phyloP scores from a whole-genome alignment of 768 basidiomycete species.

The Ramaria rubella region DNA sequence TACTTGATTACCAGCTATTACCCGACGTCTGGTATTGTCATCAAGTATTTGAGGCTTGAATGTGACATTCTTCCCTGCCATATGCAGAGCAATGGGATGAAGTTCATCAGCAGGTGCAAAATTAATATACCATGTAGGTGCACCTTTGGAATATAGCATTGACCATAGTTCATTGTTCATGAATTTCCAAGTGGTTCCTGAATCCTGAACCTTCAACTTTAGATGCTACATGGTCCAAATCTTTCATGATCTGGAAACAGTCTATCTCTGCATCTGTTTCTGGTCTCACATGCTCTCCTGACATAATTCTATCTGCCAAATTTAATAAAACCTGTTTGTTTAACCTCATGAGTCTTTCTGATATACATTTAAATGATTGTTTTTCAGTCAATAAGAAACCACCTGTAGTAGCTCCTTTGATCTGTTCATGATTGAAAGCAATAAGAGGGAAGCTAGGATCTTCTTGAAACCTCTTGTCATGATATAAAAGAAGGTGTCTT shows the following conservation, averaged over 20 bases:
- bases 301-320: constrained; percentile 31
- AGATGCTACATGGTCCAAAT: constrained; percentile 5
- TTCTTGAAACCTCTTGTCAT: constrained; percentile 35
- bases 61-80: constrained; percentile 19
- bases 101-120: constrained; percentile 26
- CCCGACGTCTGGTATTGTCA: background rate
- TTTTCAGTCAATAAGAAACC: constrained; percentile 26
- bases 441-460: too few relatives aligned
- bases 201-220: too few relatives aligned
- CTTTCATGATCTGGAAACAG: background rate
- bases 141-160: too few relatives aligned
- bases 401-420: constrained; percentile 22
- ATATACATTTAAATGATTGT: constrained; percentile 18
- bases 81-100: constrained; percentile 32
- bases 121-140: constrained; percentile 23
- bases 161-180: too few relatives aligned
- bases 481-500: constrained; percentile 28
- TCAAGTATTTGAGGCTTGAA: constrained; percentile 15
- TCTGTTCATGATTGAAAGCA: constrained; percentile 37
- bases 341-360: constrained; percentile 26
- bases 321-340: constrained; percentile 27
- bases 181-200: too few relatives aligned
- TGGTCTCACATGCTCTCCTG: constrained; percentile 9
- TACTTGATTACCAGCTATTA: background rate
- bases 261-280: background rate